Conservation (phyloP, 2,329 filamentous ascomycete species). For the Fusarium euwallaceae region DNA sequence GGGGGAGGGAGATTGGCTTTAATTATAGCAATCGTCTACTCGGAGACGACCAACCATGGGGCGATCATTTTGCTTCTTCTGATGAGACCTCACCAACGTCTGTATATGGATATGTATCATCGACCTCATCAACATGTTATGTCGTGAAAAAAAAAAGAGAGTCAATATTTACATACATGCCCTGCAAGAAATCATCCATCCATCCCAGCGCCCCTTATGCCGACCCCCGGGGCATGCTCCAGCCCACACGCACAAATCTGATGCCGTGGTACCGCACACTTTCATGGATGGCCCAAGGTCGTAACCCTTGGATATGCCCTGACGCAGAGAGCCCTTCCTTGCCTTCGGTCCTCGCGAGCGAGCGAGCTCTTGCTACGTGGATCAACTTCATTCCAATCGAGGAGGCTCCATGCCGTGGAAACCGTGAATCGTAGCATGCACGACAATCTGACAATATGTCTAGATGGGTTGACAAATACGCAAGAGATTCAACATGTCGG, state of each 20-base stretch:
- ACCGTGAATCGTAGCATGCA: slow-evolving; percentile 13
- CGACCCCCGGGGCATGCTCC: slow-evolving; percentile 12
- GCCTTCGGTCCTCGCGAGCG: not conserved
- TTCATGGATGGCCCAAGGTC: slow-evolving; percentile 15
- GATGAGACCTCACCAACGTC: not conserved
- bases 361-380: slow-evolving; percentile 28
- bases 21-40: slow-evolving; percentile 16
- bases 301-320: slow-evolving; percentile 20
- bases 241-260: slow-evolving; percentile 15
- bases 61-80: slow-evolving; percentile 12
- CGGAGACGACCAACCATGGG: not conserved
- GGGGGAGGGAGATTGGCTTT: slow-evolving; percentile 28
- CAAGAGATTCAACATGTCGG: not conserved
- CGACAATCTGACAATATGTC: not conserved
- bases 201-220: slow-evolving; percentile 27
- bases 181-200: slow-evolving; percentile 7
- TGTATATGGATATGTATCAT: not conserved
- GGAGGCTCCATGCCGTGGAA: slow-evolving; percentile 14
- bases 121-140: not conserved
- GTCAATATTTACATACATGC: slow-evolving; percentile 9
- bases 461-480: not conserved
- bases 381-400: slow-evolving; percentile 36
- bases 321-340: slow-evolving; percentile 10
- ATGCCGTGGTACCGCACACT: slow-evolving; percentile 12
- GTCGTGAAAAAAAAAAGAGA: not conserved